Evolutionary conservation across 768 basidiomycete genomes (phyloP).

Genomic region (Naganishia friedmannii): DNA sequence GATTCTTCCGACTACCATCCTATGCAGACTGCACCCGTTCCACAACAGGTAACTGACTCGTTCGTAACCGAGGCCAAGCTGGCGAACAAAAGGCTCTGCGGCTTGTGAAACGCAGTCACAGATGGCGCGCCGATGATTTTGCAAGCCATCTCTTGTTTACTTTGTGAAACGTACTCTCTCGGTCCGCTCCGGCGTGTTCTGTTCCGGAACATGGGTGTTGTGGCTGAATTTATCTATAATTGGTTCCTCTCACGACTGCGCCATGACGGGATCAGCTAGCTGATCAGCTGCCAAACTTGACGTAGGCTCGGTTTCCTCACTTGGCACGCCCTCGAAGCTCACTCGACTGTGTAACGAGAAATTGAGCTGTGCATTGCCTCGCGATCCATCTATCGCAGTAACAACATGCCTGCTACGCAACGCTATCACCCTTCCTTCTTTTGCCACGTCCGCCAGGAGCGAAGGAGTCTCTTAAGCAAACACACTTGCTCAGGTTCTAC

Average conservation of each 20-base stretch:
- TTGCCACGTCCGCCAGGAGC: neutral
- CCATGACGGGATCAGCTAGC: neutral
- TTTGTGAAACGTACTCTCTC: neutral
- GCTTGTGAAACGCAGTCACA: neutral
- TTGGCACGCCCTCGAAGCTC: neutral
- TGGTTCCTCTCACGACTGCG: neutral
- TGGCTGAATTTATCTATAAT: conserved; percentile 1
- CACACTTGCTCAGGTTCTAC: neutral
- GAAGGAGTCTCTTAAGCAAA: neutral
- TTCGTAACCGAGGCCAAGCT: too few relatives aligned
- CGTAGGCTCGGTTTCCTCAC: neutral
- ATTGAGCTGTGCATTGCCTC: neutral
- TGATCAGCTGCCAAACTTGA: neutral
- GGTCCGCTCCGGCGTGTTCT: neutral
- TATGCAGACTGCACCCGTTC: neutral
- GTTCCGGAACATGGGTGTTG: too few relatives aligned
- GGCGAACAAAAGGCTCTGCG: too few relatives aligned
- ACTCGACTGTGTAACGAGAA: neutral
- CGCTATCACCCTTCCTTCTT: neutral
- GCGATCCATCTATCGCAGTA: neutral
- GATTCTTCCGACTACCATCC: neutral
- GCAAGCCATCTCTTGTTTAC: conserved; percentile 6
- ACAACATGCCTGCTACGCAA: neutral
- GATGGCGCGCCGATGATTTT: neutral
- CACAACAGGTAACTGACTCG: neutral